These are phyloP conservation scores for Albugo candida DNA, from an alignment of 352 stramenopile species.

Conservation along the genomic window DNA sequence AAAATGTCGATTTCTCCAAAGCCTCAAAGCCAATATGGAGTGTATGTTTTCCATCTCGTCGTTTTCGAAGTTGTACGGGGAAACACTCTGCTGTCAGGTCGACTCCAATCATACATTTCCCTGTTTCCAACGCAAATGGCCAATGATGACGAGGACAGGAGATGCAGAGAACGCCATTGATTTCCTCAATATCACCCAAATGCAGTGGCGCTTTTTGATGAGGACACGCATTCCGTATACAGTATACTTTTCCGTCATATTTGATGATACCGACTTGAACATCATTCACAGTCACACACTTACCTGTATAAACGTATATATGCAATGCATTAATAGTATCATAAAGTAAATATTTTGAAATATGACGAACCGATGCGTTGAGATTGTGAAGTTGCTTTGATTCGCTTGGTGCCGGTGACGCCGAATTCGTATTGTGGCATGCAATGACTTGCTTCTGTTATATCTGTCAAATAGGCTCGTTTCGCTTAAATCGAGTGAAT, in stretches of 20 bases:
- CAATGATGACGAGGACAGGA: constrained; percentile 64
- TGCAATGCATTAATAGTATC: not conserved
- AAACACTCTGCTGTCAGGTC: constrained; percentile 36
- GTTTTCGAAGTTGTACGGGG: constrained; percentile 26
- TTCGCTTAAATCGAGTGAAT: no score
- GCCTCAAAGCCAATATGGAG: constrained; percentile 53
- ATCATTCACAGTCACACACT: constrained; percentile 39
- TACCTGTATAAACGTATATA: constrained; percentile 14
- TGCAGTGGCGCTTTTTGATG: constrained; percentile 64
- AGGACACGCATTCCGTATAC: constrained; percentile 58
- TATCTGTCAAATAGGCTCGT: constrained; percentile 16
- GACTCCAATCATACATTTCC: constrained; percentile 32
- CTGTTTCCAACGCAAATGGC: constrained; percentile 62
- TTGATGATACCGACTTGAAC: constrained; percentile 66
- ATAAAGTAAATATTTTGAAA: not conserved
- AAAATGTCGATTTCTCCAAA: constrained; percentile 38
- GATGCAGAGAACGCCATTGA: constrained; percentile 43
- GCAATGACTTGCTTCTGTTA: constrained; percentile 53
- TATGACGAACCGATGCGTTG: constrained; percentile 28
- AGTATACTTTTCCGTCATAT: constrained; percentile 39
- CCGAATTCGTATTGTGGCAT: constrained; percentile 50
- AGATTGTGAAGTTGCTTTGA: constrained; percentile 39
- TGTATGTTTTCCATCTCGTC: constrained; percentile 20
- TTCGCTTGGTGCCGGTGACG: constrained; percentile 46
- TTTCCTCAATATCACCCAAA: constrained; percentile 74